A percentile compares a stretch with the other conserved stretches of the same genome.
Conservation (phyloP, 2,329 filamentous ascomycete genomes). For the Biscogniauxia sp. region DNA sequence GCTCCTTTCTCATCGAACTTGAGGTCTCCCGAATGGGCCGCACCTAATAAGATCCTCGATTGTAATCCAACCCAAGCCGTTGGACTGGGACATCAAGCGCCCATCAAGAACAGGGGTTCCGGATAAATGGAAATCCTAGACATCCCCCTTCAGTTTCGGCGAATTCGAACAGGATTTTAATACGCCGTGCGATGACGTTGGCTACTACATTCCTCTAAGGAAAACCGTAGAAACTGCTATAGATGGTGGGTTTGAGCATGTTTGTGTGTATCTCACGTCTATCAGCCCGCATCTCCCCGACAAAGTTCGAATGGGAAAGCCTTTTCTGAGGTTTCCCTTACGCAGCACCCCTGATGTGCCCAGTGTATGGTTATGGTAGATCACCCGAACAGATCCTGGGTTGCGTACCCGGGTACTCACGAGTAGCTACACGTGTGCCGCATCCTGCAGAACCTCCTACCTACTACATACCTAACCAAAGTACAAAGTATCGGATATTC, state of each 20-base stretch:
- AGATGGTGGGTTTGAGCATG: neutral
- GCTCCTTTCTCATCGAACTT: neutral
- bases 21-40: slow-evolving; percentile 16
- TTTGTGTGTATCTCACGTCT: neutral
- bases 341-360: slow-evolving; percentile 2
- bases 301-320: neutral
- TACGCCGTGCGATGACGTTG: slow-evolving; percentile 15
- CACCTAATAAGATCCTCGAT: slow-evolving; percentile 20
- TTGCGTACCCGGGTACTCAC: neutral
- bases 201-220: slow-evolving; percentile 5
- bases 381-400: slow-evolving; percentile 18
- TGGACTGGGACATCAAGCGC: slow-evolving; percentile 22
- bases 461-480: too few species aligned
- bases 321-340: neutral
- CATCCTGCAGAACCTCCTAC: neutral
- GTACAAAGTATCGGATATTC: neutral
- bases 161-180: slow-evolving; percentile 7
- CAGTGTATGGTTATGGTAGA: slow-evolving; percentile 14
- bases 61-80: slow-evolving; percentile 21
- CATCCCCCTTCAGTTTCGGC: slow-evolving; percentile 10
- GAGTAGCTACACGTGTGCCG: neutral
- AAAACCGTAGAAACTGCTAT: slow-evolving; percentile 1
- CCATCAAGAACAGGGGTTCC: slow-evolving; percentile 12
- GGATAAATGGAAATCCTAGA: slow-evolving; percentile 17
- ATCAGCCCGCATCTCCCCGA: neutral